These are phyloP conservation scores for Chlamydomonas asymmetrica DNA, from an alignment of 139 green algal genomes.

Conservation along the genomic window DNA sequence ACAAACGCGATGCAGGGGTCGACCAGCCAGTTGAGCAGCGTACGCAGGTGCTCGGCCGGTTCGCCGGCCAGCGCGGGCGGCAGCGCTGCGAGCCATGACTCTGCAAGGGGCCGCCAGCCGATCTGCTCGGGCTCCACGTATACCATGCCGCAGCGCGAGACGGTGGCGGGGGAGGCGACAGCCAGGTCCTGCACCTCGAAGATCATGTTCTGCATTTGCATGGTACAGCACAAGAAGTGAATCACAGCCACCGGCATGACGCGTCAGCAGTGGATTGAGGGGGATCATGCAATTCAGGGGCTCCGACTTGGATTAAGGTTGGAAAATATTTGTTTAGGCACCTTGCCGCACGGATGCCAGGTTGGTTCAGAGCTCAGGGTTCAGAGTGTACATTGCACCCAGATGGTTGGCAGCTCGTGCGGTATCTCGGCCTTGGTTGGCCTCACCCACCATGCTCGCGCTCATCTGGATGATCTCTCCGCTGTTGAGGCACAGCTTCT, in stretches of 20 bases:
- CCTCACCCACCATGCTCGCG: constrained; percentile 28
- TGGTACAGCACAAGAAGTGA: constrained; percentile 19
- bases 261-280: no score
- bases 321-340: no score
- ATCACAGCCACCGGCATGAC: no score
- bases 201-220: constrained; percentile 53
- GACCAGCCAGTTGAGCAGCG: constrained; percentile 67
- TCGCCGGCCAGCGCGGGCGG: constrained; percentile 30
- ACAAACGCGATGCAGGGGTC: constrained; percentile 55
- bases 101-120: constrained; percentile 51
- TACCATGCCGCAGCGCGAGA: constrained; percentile 84
- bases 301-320: no score
- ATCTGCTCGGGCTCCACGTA: constrained; percentile 55
- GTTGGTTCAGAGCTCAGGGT: constrained; percentile 3
- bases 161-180: constrained; percentile 77
- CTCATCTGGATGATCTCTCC: constrained; percentile 80
- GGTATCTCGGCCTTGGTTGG: neutral
- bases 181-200: constrained; percentile 79
- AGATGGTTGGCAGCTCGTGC: no score
- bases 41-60: neutral
- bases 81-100: constrained; percentile 53
- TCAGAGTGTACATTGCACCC: neutral
- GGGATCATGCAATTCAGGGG: no score
- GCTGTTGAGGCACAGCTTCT: constrained; percentile 81
- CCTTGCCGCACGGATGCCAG: no score